phyloP scores from a whole-genome alignment of 1,284 basidiomycete species.

The Meira miltonrushii region DNA sequence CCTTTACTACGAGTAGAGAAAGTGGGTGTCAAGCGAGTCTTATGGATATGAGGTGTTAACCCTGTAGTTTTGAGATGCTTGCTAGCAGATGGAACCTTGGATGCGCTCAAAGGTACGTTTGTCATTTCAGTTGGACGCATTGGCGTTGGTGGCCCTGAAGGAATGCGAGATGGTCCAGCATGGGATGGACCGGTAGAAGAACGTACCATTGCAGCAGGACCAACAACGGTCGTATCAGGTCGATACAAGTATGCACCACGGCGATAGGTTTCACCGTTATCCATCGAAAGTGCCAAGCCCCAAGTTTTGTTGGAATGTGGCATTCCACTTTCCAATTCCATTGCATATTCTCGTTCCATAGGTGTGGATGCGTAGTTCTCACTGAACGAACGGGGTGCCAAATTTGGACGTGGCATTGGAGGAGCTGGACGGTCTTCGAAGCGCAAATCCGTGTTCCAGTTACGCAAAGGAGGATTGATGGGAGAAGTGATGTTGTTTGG shows the following conservation, averaged over 20 bases:
- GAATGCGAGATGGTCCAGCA: no score
- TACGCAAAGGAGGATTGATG: slow-evolving; percentile 5
- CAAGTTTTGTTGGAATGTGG: neutral
- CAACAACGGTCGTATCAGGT: neutral
- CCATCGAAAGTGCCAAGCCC: slow-evolving; percentile 6
- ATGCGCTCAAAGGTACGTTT: neutral
- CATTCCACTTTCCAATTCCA: slow-evolving; percentile 8
- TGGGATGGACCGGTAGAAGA: neutral
- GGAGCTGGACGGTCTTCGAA: slow-evolving; percentile 1
- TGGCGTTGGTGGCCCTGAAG: slow-evolving; percentile 2
- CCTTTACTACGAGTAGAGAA: slow-evolving; percentile 5
- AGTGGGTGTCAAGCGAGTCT: slow-evolving; percentile 12
- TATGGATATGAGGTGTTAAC: slow-evolving; percentile 11
- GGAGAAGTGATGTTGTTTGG: neutral
- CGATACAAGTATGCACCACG: neutral
- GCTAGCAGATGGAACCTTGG: neutral
- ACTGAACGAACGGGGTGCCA: neutral
- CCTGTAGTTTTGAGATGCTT: neutral
- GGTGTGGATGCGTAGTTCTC: neutral
- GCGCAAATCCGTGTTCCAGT: slow-evolving; percentile 10
- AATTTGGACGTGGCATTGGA: neutral
- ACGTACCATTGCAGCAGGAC: neutral
- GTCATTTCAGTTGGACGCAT: neutral
- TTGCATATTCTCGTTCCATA: slow-evolving; percentile 10
- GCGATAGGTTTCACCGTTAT: neutral